Percentiles rank a stretch among this genome's conserved stretches.
phyloP scores from a whole-genome alignment of 345 rosid genomes.

The Aegle marmelos region DNA sequence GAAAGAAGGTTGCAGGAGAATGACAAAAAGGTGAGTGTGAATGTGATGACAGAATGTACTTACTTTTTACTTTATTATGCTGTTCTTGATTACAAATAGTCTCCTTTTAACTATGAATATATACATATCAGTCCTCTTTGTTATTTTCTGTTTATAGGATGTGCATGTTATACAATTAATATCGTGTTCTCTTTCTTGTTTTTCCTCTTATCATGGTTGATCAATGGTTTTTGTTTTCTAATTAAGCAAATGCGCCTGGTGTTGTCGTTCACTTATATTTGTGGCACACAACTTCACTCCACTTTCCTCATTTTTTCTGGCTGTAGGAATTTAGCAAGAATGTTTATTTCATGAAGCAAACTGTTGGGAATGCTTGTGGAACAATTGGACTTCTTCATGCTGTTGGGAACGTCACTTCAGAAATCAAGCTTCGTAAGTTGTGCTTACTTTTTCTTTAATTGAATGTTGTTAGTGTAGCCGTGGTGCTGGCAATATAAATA shows the following conservation, averaged over 20 bases:
- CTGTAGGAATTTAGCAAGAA: conserved; percentile 53
- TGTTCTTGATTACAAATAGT: neutral
- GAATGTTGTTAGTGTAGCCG: neutral
- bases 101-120: neutral
- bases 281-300: neutral
- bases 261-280: neutral
- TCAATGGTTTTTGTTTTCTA: neutral
- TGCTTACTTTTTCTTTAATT: conserved; percentile 5
- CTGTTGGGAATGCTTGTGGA: conserved; percentile 98
- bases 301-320: neutral
- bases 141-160: neutral
- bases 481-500: neutral
- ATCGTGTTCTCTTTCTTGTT: neutral
- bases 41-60: neutral
- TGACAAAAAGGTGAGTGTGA: conserved; percentile 42
- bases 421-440: conserved; percentile 68
- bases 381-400: conserved; percentile 96
- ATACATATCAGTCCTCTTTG: neutral
- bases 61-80: neutral
- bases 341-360: conserved; percentile 94
- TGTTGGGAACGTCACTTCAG: conserved; percentile 76
- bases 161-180: neutral
- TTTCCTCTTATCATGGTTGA: neutral
- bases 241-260: neutral
- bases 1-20: conserved; percentile 68